Percentiles rank a stretch among this genome's conserved stretches.
Evolutionary conservation across 352 stramenopile species (phyloP).

Genomic region (Globisporangium canariense): DNA sequence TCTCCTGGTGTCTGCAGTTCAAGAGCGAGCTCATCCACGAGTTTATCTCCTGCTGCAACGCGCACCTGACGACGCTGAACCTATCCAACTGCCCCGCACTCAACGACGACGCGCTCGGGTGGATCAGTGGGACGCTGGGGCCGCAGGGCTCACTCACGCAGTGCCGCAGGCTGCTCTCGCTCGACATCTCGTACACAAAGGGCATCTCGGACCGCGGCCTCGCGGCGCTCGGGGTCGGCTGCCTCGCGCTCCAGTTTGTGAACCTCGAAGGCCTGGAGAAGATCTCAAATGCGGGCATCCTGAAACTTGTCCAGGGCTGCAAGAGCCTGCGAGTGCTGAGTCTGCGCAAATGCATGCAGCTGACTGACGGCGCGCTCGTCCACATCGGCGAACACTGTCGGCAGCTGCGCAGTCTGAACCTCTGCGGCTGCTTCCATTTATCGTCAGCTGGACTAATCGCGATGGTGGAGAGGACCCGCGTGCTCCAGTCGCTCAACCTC

Average conservation of each 20-base stretch:
- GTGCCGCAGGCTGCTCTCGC: constrained; percentile 53
- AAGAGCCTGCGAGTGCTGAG: constrained; percentile 54
- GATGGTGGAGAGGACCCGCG: constrained; percentile 45
- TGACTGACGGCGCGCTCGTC: constrained; percentile 44
- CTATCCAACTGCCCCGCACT: constrained; percentile 53
- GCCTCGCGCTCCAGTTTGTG: constrained; percentile 59
- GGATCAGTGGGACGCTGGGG: constrained; percentile 61
- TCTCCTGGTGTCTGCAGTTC: constrained; percentile 55
- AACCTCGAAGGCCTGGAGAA: constrained; percentile 67
- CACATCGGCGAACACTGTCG: constrained; percentile 45
- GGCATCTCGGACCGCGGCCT: constrained; percentile 61
- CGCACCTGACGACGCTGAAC: constrained; percentile 50
- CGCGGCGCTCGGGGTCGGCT: constrained; percentile 42
- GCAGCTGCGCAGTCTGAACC: constrained; percentile 59
- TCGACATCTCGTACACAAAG: constrained; percentile 64
- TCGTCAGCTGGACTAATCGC: constrained; percentile 48
- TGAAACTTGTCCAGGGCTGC: constrained; percentile 46
- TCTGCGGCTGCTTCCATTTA: constrained; percentile 57
- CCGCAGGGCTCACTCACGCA: constrained; percentile 63
- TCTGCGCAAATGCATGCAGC: constrained; percentile 55
- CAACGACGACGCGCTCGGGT: constrained; percentile 71
- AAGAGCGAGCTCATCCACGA: constrained; percentile 52
- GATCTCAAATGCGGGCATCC: constrained; percentile 48
- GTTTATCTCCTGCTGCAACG: constrained; percentile 72
- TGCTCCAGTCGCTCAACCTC: constrained; percentile 64